phyloP scores from a whole-genome alignment of 371 early-diverging fungal species.

The Mortierella polycephala region DNA sequence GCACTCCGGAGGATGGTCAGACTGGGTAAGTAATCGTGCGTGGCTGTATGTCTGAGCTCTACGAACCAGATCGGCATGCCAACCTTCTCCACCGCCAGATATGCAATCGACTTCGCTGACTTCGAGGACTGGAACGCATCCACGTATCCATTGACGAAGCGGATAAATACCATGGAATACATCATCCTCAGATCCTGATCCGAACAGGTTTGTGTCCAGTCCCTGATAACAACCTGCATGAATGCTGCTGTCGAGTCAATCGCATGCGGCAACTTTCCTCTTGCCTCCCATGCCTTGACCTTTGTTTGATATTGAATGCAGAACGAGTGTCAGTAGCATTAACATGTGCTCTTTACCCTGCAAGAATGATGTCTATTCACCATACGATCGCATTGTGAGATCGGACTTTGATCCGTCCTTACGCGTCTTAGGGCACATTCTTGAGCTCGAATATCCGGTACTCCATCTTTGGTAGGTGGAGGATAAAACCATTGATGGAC shows the following conservation, averaged over 20 bases:
- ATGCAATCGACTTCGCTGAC: constrained; percentile 63
- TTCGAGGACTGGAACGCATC: constrained; percentile 67
- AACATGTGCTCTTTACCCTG: neutral
- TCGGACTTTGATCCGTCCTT: neutral
- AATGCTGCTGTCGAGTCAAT: constrained; percentile 68
- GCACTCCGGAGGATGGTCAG: constrained; percentile 62
- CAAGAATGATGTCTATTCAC: neutral
- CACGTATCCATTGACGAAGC: constrained; percentile 76
- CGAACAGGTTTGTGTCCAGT: constrained; percentile 49
- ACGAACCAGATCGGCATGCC: constrained; percentile 75
- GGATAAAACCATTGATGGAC: constrained; percentile 50
- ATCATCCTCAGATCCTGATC: constrained; percentile 66
- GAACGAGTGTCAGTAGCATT: neutral
- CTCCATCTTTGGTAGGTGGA: constrained; percentile 28
- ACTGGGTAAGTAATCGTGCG: constrained; percentile 73
- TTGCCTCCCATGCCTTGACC: constrained; percentile 72
- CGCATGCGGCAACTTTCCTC: constrained; percentile 70
- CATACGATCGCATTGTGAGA: neutral
- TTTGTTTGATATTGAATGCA: constrained; percentile 25
- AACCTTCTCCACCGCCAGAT: constrained; percentile 63
- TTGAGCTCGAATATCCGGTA: constrained; percentile 41
- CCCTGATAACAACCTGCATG: constrained; percentile 64
- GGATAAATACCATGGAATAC: constrained; percentile 68
- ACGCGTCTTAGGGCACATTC: constrained; percentile 52
- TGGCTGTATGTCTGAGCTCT: constrained; percentile 73